Evolutionary conservation across 192 early-diverging fungal genomes (phyloP).

Genomic region (Podila epicladia): DNA sequence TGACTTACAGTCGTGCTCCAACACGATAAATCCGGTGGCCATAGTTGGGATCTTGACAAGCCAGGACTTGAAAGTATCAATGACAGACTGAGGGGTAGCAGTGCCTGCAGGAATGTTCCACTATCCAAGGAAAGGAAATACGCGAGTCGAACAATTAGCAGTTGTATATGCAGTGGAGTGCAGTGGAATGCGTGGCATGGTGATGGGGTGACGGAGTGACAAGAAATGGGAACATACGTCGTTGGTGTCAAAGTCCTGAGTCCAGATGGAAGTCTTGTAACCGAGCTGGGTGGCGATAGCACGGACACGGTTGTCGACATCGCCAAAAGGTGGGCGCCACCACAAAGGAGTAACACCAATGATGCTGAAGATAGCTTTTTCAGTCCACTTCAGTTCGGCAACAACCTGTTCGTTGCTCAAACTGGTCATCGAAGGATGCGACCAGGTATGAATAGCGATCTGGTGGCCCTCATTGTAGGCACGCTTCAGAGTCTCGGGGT

Average conservation of each 20-base stretch:
- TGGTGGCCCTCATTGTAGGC: slow-evolving; percentile 61
- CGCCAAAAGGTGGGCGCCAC: slow-evolving; percentile 60
- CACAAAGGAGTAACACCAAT: slow-evolving; percentile 61
- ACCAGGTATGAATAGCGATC: slow-evolving; percentile 65
- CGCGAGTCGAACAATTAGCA: background rate
- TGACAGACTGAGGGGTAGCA: slow-evolving; percentile 27
- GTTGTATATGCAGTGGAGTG: too few relatives aligned
- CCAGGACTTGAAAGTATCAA: slow-evolving; percentile 55
- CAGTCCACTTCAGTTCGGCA: slow-evolving; percentile 76
- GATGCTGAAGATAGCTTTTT: slow-evolving; percentile 60
- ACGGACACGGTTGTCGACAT: slow-evolving; percentile 64
- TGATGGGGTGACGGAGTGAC: too few relatives aligned
- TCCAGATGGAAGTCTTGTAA: slow-evolving; percentile 62
- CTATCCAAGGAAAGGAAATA: background rate
- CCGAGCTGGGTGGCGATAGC: slow-evolving; percentile 59
- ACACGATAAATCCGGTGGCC: slow-evolving; percentile 55
- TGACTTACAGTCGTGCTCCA: slow-evolving; percentile 60
- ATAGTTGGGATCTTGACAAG: slow-evolving; percentile 51
- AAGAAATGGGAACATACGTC: slow-evolving; percentile 30
- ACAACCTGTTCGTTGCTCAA: slow-evolving; percentile 57
- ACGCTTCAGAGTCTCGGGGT: slow-evolving; percentile 56
- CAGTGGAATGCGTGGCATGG: too few relatives aligned
- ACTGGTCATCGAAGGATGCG: slow-evolving; percentile 65
- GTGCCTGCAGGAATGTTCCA: slow-evolving; percentile 46
- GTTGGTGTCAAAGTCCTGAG: slow-evolving; percentile 59